These are phyloP conservation scores for Aspergillus carbonarius DNA, from an alignment of 2,329 filamentous ascomycete species.

Conservation along the genomic window DNA sequence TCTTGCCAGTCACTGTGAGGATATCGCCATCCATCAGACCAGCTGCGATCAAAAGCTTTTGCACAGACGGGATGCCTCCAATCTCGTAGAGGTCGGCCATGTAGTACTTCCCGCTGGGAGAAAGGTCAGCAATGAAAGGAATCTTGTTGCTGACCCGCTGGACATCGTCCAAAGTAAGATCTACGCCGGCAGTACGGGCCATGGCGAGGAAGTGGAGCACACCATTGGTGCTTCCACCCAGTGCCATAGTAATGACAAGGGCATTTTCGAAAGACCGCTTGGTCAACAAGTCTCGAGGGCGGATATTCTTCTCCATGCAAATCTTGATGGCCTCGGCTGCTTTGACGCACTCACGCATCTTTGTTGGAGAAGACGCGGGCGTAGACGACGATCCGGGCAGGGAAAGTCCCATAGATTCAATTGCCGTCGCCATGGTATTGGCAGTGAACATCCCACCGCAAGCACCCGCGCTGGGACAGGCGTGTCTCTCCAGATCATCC, in stretches of 20 bases:
- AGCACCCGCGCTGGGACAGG: conserved; percentile 75
- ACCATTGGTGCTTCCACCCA: conserved; percentile 88
- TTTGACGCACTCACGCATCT: conserved; percentile 82
- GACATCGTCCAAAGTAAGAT: conserved; percentile 77
- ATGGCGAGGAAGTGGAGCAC: conserved; percentile 88
- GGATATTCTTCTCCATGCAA: conserved; percentile 80
- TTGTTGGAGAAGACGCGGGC: conserved; percentile 76
- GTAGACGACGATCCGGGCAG: conserved; percentile 82
- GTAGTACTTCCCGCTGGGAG: conserved; percentile 78
- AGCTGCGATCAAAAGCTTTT: conserved; percentile 79
- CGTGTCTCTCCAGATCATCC: conserved; percentile 75
- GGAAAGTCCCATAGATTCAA: conserved; percentile 83
- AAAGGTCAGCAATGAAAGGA: conserved; percentile 81
- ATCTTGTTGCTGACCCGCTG: conserved; percentile 78
- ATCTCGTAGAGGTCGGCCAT: conserved; percentile 87
- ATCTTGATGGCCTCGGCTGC: conserved; percentile 74
- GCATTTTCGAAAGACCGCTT: conserved; percentile 83
- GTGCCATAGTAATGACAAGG: conserved; percentile 82
- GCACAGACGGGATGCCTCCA: conserved; percentile 79
- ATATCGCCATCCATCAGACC: conserved; percentile 74
- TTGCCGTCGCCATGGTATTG: conserved; percentile 88
- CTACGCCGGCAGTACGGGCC: conserved; percentile 78
- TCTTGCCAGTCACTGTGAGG: conserved; percentile 79
- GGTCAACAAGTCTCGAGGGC: conserved; percentile 75
- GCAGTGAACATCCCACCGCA: conserved; percentile 95